These are phyloP conservation scores for Lactarius psammicola DNA, from an alignment of 768 basidiomycete genomes.

Conservation along the genomic window DNA sequence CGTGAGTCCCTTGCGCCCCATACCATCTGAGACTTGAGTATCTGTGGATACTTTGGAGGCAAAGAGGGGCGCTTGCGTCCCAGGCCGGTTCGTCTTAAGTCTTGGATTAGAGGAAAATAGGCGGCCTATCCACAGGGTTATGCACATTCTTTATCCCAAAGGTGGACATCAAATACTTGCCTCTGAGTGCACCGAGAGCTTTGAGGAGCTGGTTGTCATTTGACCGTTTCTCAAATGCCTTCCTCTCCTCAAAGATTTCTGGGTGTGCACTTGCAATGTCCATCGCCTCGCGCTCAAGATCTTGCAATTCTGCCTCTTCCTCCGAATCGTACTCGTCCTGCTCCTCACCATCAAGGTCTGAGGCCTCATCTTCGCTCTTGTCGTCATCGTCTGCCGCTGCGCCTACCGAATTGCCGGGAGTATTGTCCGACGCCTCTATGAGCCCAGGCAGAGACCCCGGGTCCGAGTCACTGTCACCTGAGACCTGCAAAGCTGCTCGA, in stretches of 20 bases:
- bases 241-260: slow-evolving; percentile 55
- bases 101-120: slow-evolving; percentile 46
- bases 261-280: slow-evolving; percentile 55
- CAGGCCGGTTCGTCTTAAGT: slow-evolving; percentile 18
- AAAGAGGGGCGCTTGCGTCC: not conserved
- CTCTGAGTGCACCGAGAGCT: slow-evolving; percentile 70
- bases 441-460: slow-evolving; percentile 66
- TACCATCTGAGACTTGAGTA: slow-evolving; percentile 1
- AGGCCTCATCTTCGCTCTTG: slow-evolving; percentile 41
- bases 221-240: slow-evolving; percentile 46
- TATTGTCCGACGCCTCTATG: slow-evolving; percentile 62
- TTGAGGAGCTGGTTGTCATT: slow-evolving; percentile 79
- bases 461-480: slow-evolving; percentile 47
- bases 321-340: slow-evolving; percentile 59
- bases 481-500: slow-evolving; percentile 46
- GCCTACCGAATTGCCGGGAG: slow-evolving; percentile 43
- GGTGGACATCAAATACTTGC: slow-evolving; percentile 36
- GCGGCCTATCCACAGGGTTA: slow-evolving; percentile 47
- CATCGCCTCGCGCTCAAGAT: slow-evolving; percentile 69
- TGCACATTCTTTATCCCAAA: not conserved
- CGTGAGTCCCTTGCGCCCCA: slow-evolving; percentile 38
- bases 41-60: not conserved
- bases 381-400: slow-evolving; percentile 37
- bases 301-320: slow-evolving; percentile 63
- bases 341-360: slow-evolving; percentile 39